phyloP scores from a whole-genome alignment of 495 filamentous ascomycete species.

The Xylaria curta region DNA sequence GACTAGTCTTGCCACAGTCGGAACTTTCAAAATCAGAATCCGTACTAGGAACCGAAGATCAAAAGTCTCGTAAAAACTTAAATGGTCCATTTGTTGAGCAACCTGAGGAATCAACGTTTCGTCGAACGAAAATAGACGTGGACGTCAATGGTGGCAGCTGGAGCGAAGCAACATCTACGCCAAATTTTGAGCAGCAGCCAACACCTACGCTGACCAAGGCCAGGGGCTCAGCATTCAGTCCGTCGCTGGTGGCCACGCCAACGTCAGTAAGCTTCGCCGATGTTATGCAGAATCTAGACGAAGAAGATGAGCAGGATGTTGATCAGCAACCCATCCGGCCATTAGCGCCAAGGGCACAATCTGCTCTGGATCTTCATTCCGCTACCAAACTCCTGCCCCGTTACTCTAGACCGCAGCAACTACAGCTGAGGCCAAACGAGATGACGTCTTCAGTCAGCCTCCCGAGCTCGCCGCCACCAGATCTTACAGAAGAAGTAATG shows the following conservation, averaged over 20 bases:
- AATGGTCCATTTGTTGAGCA: conserved; percentile 22
- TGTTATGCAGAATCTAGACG: conserved; percentile 25
- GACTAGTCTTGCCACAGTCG: conserved; percentile 21
- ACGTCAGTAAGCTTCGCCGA: conserved; percentile 32
- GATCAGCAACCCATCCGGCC: conserved; percentile 22
- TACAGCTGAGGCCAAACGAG: conserved; percentile 34
- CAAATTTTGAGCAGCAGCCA: conserved; percentile 42
- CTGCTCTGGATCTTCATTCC: conserved; percentile 34
- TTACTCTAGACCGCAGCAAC: conserved; percentile 41
- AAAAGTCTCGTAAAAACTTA: conserved; percentile 15
- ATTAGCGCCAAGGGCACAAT: conserved; percentile 35
- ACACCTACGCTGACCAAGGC: conserved; percentile 2
- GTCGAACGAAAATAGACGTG: conserved; percentile 19
- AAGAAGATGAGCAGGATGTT: conserved; percentile 20
- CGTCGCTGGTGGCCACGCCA: conserved; percentile 27
- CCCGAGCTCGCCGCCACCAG: conserved; percentile 33
- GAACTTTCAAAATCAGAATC: conserved; percentile 19
- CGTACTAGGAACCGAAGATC: conserved; percentile 16
- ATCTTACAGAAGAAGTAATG: conserved; percentile 27
- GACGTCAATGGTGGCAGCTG: conserved; percentile 39
- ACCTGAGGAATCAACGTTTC: conserved; percentile 20
- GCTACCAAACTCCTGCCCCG: conserved; percentile 37
- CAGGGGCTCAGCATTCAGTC: conserved; percentile 14
- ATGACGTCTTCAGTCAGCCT: conserved; percentile 36
- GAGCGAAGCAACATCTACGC: conserved; percentile 43